A percentile compares a stretch with the other conserved stretches of the same genome.
These are phyloP conservation scores for Geotrichum candidum DNA, from an alignment of 1,139 yeast species.

Conservation along the genomic window DNA sequence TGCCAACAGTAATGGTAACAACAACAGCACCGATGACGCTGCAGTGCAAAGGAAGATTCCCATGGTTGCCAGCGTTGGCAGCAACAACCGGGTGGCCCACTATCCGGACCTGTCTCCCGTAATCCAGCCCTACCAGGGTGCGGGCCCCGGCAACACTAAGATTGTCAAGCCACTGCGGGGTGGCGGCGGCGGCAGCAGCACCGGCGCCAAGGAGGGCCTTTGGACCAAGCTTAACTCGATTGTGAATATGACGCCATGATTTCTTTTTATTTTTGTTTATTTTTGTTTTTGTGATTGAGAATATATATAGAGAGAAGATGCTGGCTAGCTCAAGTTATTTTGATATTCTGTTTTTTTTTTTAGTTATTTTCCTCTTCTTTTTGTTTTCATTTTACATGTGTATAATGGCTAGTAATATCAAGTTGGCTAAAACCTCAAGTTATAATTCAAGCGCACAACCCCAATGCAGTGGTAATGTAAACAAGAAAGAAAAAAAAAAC, in stretches of 20 bases:
- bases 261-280: no score
- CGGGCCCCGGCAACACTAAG: conserved; percentile 24
- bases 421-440: background rate
- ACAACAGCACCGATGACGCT: background rate
- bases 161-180: conserved; percentile 67
- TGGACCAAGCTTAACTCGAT: conserved; percentile 18
- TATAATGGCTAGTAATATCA: background rate
- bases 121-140: conserved; percentile 5
- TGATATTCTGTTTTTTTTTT: background rate
- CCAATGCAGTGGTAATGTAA: background rate
- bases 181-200: conserved; percentile 31
- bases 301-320: background rate
- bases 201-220: conserved; percentile 14
- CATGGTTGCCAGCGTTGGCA: conserved; percentile 13
- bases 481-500: background rate
- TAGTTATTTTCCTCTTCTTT: background rate
- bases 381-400: background rate
- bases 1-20: background rate
- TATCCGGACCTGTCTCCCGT: conserved; percentile 17
- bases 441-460: no score
- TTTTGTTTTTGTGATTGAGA: background rate
- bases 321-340: no score
- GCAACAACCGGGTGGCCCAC: conserved; percentile 9
- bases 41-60: conserved; percentile 4
- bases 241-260: conserved; percentile 10